These are phyloP conservation scores for Ceratobasidium sp. DNA, from an alignment of 1,284 basidiomycete genomes.

Conservation along the genomic window DNA sequence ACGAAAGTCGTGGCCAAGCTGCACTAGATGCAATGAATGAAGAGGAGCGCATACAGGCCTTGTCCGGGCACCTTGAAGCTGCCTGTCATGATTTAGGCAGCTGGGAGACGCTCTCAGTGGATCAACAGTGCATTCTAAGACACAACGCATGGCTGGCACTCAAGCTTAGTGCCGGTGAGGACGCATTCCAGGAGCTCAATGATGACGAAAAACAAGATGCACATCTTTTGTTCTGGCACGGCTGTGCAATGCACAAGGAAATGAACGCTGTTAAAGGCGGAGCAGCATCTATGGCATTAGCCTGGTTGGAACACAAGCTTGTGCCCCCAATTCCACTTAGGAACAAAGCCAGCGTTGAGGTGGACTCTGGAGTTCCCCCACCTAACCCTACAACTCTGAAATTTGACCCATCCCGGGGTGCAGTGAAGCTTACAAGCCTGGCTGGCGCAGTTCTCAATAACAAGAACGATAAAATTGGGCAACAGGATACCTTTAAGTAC, in stretches of 20 bases:
- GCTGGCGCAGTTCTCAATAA: slow-evolving; percentile 51
- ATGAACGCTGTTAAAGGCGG: slow-evolving; percentile 53
- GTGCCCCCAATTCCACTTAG: slow-evolving; percentile 51
- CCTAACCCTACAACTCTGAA: too few species aligned
- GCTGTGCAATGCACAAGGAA: slow-evolving; percentile 49
- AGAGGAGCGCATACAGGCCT: background rate
- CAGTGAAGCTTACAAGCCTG: slow-evolving; percentile 53
- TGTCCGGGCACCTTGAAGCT: background rate
- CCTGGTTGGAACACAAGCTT: slow-evolving; percentile 34
- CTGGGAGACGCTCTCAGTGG: too few species aligned
- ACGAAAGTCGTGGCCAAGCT: background rate
- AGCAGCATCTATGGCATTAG: slow-evolving; percentile 44
- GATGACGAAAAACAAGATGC: too few species aligned
- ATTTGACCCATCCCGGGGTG: too few species aligned
- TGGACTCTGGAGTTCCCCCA: too few species aligned
- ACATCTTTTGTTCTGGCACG: too few species aligned
- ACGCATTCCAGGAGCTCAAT: too few species aligned
- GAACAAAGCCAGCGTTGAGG: slow-evolving; percentile 53
- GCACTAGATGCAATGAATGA: background rate
- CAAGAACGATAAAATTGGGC: too few species aligned
- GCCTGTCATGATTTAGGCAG: background rate
- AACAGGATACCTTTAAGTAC: too few species aligned
- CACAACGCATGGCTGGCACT: too few species aligned
- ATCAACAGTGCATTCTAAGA: too few species aligned
- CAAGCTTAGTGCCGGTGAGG: too few species aligned